Percentiles rank a stretch among this genome's conserved stretches.
Evolutionary conservation across 2,329 filamentous ascomycete genomes (phyloP).

Genomic region (Pleoardoris graminearum): DNA sequence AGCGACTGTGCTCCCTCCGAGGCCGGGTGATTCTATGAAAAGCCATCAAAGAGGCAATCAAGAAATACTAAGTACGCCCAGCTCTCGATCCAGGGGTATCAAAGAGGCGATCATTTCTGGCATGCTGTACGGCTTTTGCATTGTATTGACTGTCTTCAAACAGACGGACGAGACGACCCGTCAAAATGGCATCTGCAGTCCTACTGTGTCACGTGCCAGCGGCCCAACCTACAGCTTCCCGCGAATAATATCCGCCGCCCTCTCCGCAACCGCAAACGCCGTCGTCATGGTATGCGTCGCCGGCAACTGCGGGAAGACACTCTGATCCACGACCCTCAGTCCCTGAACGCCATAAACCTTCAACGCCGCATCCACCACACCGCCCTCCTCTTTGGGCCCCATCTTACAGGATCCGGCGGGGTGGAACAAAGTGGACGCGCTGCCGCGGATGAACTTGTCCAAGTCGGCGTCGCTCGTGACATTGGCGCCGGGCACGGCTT

Average conservation of each 20-base stretch:
- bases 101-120: no score
- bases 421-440: conserved; percentile 26
- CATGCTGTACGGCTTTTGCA: no score
- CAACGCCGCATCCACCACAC: conserved; percentile 31
- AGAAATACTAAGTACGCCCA: no score
- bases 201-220: no score
- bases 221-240: no score
- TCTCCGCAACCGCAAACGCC: background rate
- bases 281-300: background rate
- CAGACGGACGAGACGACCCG: no score
- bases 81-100: no score
- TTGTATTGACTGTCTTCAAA: no score
- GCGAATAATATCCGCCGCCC: background rate
- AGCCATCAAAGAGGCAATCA: no score
- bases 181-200: no score
- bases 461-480: conserved; percentile 24
- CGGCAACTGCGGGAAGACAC: background rate
- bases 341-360: conserved; percentile 21
- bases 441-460: conserved; percentile 19
- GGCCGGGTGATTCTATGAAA: no score
- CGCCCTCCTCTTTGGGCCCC: conserved; percentile 29
- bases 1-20: no score
- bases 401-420: conserved; percentile 33
- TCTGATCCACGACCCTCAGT: background rate
- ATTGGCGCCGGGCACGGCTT: conserved; percentile 25